Evolutionary conservation across 345 rosid genomes (phyloP).

Genomic region (Populus deltoides): DNA sequence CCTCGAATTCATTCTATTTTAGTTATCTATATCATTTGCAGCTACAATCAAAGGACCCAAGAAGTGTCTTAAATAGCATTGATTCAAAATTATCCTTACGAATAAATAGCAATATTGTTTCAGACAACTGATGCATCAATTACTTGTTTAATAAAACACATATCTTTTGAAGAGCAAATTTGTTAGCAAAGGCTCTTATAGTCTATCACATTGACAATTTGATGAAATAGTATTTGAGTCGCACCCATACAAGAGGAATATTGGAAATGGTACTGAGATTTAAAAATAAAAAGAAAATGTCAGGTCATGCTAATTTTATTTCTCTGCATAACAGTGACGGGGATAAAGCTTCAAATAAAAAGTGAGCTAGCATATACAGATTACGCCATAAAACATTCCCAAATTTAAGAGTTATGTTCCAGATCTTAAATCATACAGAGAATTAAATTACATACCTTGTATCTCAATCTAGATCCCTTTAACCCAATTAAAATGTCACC

Average conservation of each 20-base stretch:
- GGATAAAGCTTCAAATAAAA: background rate
- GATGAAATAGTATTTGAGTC: background rate
- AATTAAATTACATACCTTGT: conserved; percentile 47
- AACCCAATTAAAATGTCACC: conserved; percentile 46
- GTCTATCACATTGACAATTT: background rate
- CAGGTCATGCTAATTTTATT: background rate
- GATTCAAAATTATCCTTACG: background rate
- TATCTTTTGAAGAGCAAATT: background rate
- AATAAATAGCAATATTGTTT: background rate
- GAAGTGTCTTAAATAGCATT: background rate
- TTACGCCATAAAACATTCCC: background rate
- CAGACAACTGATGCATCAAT: background rate
- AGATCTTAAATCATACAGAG: background rate
- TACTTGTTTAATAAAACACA: background rate
- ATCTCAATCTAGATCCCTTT: conserved; percentile 49
- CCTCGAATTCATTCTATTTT: background rate
- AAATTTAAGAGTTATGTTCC: background rate
- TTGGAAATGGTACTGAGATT: background rate
- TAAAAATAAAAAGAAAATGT: background rate
- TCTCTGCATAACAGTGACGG: background rate
- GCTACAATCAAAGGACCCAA: background rate
- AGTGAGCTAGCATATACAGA: background rate
- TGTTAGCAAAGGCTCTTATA: background rate
- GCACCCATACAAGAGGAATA: background rate
- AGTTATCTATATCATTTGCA: background rate